Evolutionary conservation across 1,284 basidiomycete genomes (phyloP), one percentile per base, ranked within the genome.

Genomic region (Rhizopogon hawkerae): DNA sequence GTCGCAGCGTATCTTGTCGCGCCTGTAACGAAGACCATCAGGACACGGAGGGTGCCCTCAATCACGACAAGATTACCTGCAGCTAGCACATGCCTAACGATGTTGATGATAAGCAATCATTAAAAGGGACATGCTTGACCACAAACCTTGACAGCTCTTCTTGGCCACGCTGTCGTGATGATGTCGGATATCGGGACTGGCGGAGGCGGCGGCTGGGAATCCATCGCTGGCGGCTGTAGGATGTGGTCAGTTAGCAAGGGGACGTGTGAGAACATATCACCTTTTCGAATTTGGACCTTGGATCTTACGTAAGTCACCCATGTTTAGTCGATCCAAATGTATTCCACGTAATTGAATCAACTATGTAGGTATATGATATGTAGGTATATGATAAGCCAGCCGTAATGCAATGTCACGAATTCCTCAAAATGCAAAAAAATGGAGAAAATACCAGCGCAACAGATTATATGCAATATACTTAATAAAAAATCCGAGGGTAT

Each of bases 1-100:
- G 58, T 81, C 75, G 59, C 78, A 81, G 53, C 74, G 72, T 49
- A 76, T 73, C 60, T 81, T 81, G 59, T 81, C 76, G 53, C 74
- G 74, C 57, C 79, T 81, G 52, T 18, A 38, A 14, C n/a, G 29
- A 50, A 46, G 36, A 44, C 29, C 26, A 36, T 18, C 38, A 47
- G 33, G 35, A 33, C 41, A 26, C 38, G 14, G 38, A 10, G 16
- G 13, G n/a, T 36, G 38, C 23, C 38, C 14, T 1, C 31, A 16
- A 35, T 38, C 31, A 46, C 35, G 38, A 24, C 10, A 41, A 18
- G 26, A 41, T 50, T 56, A 78, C 77, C 77, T 79, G 72, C 78
- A 79, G 48, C 67, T 77, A 13, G 77, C 74, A 60, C 77, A 79
- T 36, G 78, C 77, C 77, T 78, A 45, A 35, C 1, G 26, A 42